phyloP scores from a whole-genome alignment of 805 yeast species.

The Wickerhamomyces kurtzmanii region DNA sequence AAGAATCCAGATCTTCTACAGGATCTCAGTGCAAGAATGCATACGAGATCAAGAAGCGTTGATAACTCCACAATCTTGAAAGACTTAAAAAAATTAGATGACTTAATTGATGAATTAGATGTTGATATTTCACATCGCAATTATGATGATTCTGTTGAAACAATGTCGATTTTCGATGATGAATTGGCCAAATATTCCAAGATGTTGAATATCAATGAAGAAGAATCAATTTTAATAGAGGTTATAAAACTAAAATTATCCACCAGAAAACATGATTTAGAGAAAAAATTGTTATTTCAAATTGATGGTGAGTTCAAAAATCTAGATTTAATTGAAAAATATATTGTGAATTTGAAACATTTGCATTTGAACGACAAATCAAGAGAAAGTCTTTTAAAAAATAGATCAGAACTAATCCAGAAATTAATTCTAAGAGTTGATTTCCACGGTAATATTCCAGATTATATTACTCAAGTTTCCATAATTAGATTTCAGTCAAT shows the following conservation, averaged over 20 bases:
- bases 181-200: conserved; percentile 9
- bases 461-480: conserved; percentile 50
- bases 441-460: conserved; percentile 43
- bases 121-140: conserved; percentile 53
- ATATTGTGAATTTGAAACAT: conserved; percentile 21
- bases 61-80: conserved; percentile 33
- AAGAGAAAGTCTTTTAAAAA: conserved; percentile 33
- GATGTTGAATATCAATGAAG: conserved; percentile 12
- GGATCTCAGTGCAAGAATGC: conserved; percentile 52
- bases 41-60: conserved; percentile 43
- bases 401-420: conserved; percentile 35
- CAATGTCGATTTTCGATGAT: conserved; percentile 21
- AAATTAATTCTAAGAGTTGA: conserved; percentile 40
- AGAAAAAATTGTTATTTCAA: conserved; percentile 23
- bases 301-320: conserved; percentile 20
- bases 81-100: conserved; percentile 45
- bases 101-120: conserved; percentile 59
- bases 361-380: conserved; percentile 39
- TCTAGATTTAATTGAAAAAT: conserved; percentile 14
- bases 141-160: conserved; percentile 32
- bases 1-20: conserved; percentile 33
- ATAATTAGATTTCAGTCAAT: conserved; percentile 53
- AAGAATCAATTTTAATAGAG: conserved; percentile 20
- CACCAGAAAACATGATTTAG: conserved; percentile 20
- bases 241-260: conserved; percentile 21